These are phyloP conservation scores for Globisporangium splendens DNA, from an alignment of 352 stramenopile genomes.

Conservation along the genomic window DNA sequence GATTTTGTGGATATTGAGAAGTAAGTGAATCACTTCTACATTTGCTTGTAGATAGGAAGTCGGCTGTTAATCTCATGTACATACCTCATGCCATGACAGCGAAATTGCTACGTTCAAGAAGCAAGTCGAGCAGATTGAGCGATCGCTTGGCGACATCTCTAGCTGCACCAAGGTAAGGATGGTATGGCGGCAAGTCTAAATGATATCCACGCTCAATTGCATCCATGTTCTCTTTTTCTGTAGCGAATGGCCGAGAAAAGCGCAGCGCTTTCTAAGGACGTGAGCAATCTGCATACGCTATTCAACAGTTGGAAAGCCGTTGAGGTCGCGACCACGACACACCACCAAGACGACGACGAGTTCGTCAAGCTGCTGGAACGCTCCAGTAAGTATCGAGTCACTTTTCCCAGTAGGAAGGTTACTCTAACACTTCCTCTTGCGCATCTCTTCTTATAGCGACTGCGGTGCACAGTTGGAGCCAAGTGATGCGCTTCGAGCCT, in stretches of 20 bases:
- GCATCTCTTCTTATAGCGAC: constrained; percentile 18
- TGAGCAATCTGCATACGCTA: constrained; percentile 37
- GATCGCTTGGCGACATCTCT: constrained; percentile 40
- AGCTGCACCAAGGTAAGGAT: constrained; percentile 40
- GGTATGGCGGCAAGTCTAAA: not conserved
- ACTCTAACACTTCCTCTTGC: not conserved
- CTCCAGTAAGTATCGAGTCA: constrained; percentile 34
- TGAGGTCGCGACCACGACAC: constrained; percentile 20
- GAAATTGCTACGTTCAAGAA: constrained; percentile 47
- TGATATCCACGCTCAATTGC: not conserved
- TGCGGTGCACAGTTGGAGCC: constrained; percentile 41
- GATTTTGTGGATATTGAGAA: constrained; percentile 23
- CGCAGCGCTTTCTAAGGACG: constrained; percentile 48
- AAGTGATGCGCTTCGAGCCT: constrained; percentile 44
- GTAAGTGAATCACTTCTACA: constrained; percentile 18
- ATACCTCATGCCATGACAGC: constrained; percentile 12
- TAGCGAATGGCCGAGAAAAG: constrained; percentile 58
- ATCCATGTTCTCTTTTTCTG: not conserved
- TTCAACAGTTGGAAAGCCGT: constrained; percentile 56
- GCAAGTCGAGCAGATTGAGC: constrained; percentile 57
- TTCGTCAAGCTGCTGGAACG: constrained; percentile 39
- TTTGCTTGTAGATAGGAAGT: not conserved
- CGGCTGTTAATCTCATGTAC: not conserved
- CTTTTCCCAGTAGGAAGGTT: not conserved
- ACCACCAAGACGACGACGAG: constrained; percentile 21